phyloP scores from a whole-genome alignment of 208 protist genomes.

The Acanthamoeba royreba region DNA sequence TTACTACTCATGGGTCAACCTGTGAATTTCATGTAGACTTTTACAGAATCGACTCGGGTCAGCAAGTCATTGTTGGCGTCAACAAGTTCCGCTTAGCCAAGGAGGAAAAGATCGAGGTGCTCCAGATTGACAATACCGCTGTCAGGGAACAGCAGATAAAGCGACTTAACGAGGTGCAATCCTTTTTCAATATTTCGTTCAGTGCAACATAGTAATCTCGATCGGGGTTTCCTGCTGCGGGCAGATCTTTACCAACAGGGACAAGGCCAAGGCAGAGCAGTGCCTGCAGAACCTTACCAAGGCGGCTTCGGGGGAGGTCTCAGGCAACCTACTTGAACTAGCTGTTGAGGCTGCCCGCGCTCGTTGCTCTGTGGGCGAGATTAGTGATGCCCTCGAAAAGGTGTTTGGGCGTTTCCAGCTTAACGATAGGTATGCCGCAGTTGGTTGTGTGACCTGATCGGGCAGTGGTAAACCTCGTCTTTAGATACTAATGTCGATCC shows the following conservation, averaged over 20 bases:
- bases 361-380: constrained; percentile 92
- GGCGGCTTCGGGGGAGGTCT: constrained; percentile 74
- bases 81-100: constrained; percentile 90
- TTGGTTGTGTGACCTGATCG: background rate
- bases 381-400: constrained; percentile 75
- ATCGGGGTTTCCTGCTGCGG: background rate
- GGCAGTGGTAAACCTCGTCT: background rate
- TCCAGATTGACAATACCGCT: constrained; percentile 89
- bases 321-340: constrained; percentile 85
- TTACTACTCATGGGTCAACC: background rate
- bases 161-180: constrained; percentile 52
- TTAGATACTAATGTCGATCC: background rate
- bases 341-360: constrained; percentile 86
- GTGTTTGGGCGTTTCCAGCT: constrained; percentile 63
- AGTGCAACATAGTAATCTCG: no score
- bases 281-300: constrained; percentile 82
- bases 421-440: background rate
- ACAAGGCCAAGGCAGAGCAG: constrained; percentile 72
- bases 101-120: constrained; percentile 81
- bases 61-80: constrained; percentile 93
- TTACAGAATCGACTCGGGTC: constrained; percentile 81
- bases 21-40: background rate
- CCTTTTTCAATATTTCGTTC: background rate
- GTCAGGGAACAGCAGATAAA: constrained; percentile 84
- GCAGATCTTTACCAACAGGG: constrained; percentile 76